A percentile compares a stretch with the other conserved stretches of the same genome.
These are phyloP conservation scores for Phytophthora ramorum DNA, from an alignment of 352 stramenopile species.

Conservation along the genomic window DNA sequence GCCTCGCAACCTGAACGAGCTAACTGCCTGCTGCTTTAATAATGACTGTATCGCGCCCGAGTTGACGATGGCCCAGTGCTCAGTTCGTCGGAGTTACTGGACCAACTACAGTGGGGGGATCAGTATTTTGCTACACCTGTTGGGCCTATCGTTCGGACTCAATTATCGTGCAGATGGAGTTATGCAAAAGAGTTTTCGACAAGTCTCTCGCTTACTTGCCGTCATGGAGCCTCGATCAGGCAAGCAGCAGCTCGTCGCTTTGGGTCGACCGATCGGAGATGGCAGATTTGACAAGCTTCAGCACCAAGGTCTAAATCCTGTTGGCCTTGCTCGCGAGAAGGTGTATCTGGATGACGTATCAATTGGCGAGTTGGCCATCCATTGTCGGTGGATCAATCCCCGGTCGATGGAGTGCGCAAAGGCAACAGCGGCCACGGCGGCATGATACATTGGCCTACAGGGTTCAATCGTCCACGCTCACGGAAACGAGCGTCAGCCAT, in stretches of 20 bases:
- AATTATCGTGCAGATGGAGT: constrained; percentile 7
- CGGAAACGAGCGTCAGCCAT: too few relatives aligned
- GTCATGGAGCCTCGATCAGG: constrained; percentile 16
- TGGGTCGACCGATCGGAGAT: constrained; percentile 23
- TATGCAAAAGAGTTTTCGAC: constrained; percentile 18
- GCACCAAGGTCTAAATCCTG: constrained; percentile 5
- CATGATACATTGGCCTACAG: too few relatives aligned
- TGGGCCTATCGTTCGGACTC: constrained; percentile 21
- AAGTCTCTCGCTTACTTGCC: constrained; percentile 5
- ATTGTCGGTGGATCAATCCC: constrained; percentile 34
- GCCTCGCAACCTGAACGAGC: constrained; percentile 10
- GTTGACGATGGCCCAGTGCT: not conserved
- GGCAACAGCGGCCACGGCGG: constrained; percentile 6
- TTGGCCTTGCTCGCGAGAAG: not conserved
- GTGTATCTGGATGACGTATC: constrained; percentile 21
- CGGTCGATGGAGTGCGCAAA: constrained; percentile 1
- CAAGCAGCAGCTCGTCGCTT: constrained; percentile 9
- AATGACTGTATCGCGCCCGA: constrained; percentile 3
- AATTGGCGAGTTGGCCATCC: constrained; percentile 15
- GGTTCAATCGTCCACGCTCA: too few relatives aligned
- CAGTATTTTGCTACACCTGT: constrained; percentile 16
- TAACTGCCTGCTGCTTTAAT: constrained; percentile 15
- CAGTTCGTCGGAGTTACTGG: constrained; percentile 7
- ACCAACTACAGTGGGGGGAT: constrained; percentile 13
- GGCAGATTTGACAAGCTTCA: constrained; percentile 29